phyloP scores from a whole-genome alignment of 2,329 filamentous ascomycete genomes.

The Lasiodiplodia theobromae region DNA sequence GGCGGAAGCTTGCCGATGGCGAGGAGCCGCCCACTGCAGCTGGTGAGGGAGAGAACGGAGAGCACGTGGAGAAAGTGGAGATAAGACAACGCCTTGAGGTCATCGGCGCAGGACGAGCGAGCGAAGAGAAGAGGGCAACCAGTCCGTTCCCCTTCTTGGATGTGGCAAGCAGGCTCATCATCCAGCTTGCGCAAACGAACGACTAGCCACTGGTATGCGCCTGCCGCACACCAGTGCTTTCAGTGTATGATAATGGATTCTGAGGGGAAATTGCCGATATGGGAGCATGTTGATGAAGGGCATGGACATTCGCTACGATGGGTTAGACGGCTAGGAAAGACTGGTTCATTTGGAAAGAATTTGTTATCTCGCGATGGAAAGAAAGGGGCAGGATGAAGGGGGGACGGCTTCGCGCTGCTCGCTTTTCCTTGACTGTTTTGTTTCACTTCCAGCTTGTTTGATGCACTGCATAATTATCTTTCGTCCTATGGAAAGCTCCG shows the following conservation, averaged over 20 bases:
- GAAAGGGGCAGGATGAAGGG: not conserved
- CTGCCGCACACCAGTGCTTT: not conserved
- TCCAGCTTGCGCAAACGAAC: slow-evolving; percentile 76
- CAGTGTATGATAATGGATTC: slow-evolving; percentile 9
- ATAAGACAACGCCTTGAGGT: slow-evolving; percentile 49
- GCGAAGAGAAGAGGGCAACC: slow-evolving; percentile 91
- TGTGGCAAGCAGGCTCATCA: slow-evolving; percentile 88
- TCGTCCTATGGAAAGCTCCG: not conserved
- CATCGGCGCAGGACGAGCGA: slow-evolving; percentile 57
- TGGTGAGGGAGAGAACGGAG: slow-evolving; percentile 37
- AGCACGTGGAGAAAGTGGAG: slow-evolving; percentile 41
- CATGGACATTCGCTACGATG: not conserved
- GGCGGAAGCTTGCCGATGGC: slow-evolving; percentile 42
- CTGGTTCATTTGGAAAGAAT: slow-evolving; percentile 20
- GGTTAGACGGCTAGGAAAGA: slow-evolving; percentile 21
- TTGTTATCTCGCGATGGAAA: slow-evolving; percentile 1
- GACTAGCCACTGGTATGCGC: slow-evolving; percentile 18
- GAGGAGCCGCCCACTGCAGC: slow-evolving; percentile 40
- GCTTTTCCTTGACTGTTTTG: not conserved
- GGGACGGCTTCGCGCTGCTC: not conserved
- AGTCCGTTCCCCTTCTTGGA: slow-evolving; percentile 96
- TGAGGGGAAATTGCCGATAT: not conserved
- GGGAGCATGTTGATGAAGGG: not conserved
- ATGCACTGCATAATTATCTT: not conserved
- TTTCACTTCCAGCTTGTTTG: not conserved